Evolutionary conservation across 345 rosid genomes (phyloP), one percentile per base, ranked within the genome.

Genomic region (Lepidium aucheri): DNA sequence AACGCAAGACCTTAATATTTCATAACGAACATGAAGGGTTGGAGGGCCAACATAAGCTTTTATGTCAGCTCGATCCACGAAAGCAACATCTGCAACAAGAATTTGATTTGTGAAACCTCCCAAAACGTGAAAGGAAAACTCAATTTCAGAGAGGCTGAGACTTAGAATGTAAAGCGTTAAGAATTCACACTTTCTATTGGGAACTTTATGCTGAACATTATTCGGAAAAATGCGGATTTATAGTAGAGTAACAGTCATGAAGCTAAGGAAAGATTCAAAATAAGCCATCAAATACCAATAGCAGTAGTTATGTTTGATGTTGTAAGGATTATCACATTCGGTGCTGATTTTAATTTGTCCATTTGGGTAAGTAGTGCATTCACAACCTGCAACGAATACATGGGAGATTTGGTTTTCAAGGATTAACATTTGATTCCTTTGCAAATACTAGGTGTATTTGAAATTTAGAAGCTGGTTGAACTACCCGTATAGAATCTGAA

Each of bases 11-110:
- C 90, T 83, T 53, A 94, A 74, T 70, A 90, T 94, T 74, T 88
- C 95, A 50, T 86, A 90, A 62, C 99, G 95, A 71, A 96, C 99
- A 75, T 84, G 85, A 78, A 88, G 81, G 69, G 86, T 86, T 74
- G 99, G 97, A 66, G 99, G 97, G 62, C 97, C 97, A 60, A 94
- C 87, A 63, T 90, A 94, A 35, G 99, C 99, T 80, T 94, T 94
- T 71, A 94, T 85, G 77, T 94, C 99, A 53, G 99, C 96, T 70
- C 97, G 82, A 68, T 94, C 96, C 56, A 94, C 91, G 65, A 94
- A 94, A 32, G 99, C 99, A 70, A 94, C 75, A 84, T 94, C 99
- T 94, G 83, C 70, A 82, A 74, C 13, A 53, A 68, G 72, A 69
- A 26, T 34, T 53, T 9, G 12, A 6, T 38, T 33, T 2, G 16